Evolutionary conservation across 2,329 filamentous ascomycete species (phyloP).

Genomic region (Penicillium hordei): DNA sequence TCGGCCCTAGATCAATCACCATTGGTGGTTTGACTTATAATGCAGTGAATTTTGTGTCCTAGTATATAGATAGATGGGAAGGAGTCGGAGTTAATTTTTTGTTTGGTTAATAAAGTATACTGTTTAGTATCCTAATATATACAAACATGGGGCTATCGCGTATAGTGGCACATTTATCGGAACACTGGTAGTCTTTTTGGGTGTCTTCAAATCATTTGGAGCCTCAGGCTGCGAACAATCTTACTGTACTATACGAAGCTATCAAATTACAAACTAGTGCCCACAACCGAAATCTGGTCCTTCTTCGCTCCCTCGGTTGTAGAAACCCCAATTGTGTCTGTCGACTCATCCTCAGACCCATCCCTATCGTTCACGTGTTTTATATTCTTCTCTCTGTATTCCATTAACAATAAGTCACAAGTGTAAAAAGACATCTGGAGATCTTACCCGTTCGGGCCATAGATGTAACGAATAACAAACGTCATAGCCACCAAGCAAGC

Average conservation of each 20-base stretch:
- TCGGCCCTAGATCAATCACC: constrained; percentile 36
- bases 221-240: neutral
- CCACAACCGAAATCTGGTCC: neutral
- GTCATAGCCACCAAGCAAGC: neutral
- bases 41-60: neutral
- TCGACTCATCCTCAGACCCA: neutral
- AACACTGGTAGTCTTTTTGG: neutral
- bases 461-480: neutral
- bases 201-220: neutral
- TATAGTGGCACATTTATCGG: neutral
- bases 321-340: neutral
- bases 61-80: neutral
- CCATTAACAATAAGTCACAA: neutral
- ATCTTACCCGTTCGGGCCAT: neutral
- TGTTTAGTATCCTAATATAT: neutral
- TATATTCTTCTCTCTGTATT: neutral
- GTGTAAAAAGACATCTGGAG: neutral
- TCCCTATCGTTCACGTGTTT: neutral
- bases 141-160: neutral
- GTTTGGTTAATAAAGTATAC: neutral
- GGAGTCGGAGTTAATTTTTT: neutral
- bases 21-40: neutral
- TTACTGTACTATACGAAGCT: neutral
- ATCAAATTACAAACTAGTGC: neutral
- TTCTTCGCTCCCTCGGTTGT: neutral